A percentile compares a stretch with the other conserved stretches of the same genome.
phyloP scores from a whole-genome alignment of 1,284 basidiomycete genomes.

The Pascua guehoae region DNA sequence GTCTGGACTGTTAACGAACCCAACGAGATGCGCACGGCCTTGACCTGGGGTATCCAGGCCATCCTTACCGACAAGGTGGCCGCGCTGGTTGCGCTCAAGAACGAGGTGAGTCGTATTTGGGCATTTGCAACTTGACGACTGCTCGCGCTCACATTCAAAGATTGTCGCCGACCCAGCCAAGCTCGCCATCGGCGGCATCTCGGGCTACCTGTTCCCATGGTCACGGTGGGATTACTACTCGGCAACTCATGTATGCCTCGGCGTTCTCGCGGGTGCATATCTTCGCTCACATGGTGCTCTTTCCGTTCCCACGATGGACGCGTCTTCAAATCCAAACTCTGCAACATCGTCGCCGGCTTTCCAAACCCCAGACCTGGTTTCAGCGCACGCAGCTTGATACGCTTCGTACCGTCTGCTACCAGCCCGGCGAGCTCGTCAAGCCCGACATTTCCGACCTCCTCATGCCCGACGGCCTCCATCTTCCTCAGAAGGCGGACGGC shows the following conservation, averaged over 20 bases:
- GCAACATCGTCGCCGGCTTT: constrained; percentile 2
- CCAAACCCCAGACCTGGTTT: constrained; percentile 30
- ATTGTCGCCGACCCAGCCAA: constrained; percentile 30
- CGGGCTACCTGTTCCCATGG: constrained; percentile 42
- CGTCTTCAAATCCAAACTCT: constrained; percentile 1
- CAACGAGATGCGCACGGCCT: constrained; percentile 87
- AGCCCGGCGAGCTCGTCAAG: constrained; percentile 36
- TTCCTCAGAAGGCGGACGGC: background rate
- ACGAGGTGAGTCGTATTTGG: constrained; percentile 32
- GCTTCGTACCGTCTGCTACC: constrained; percentile 40
- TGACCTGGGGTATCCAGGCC: constrained; percentile 84
- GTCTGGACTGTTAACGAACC: constrained; percentile 97
- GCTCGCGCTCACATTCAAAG: constrained; percentile 17
- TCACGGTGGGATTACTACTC: constrained; percentile 46
- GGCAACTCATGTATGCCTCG: constrained; percentile 41
- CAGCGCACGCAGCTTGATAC: constrained; percentile 41
- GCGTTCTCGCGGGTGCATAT: constrained; percentile 21
- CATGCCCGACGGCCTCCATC: background rate
- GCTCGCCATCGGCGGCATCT: constrained; percentile 29
- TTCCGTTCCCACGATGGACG: constrained; percentile 6
- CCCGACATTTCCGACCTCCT: constrained; percentile 27
- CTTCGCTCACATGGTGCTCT: constrained; percentile 40
- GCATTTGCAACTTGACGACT: too few relatives aligned
- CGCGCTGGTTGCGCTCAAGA: constrained; percentile 33
- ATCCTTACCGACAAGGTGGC: constrained; percentile 75